Conservation (phyloP, 306 rosid species). For the Vigna unguiculata region DNA sequence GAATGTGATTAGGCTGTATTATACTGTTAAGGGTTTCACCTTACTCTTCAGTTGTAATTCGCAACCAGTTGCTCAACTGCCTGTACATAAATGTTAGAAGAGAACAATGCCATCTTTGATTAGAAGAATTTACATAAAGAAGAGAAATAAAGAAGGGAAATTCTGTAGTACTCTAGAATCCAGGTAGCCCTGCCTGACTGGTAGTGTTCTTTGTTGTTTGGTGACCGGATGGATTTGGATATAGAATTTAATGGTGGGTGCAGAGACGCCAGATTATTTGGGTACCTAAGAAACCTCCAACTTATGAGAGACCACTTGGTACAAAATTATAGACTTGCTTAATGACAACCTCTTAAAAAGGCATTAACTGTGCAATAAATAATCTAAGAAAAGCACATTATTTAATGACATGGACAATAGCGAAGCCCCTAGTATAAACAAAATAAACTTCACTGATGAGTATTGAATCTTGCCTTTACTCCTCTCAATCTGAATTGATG, state of each 20-base stretch:
- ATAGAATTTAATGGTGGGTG: conserved; percentile 9
- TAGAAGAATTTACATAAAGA: not conserved
- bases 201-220: not conserved
- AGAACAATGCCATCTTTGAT: not conserved
- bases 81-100: not conserved
- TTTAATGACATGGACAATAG: not conserved
- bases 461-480: conserved; percentile 16
- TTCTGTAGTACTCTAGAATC: not conserved
- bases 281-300: not conserved
- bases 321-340: not conserved
- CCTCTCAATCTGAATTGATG: not conserved
- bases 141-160: conserved; percentile 15
- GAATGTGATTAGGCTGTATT: not conserved
- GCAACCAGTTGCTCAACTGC: not conserved
- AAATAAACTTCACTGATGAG: not conserved
- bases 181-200: not conserved
- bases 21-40: not conserved
- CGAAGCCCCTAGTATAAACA: not conserved
- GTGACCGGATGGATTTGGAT: conserved; percentile 15
- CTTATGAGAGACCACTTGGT: not conserved
- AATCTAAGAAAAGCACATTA: not conserved
- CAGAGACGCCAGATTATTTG: not conserved
- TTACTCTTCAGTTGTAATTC: conserved; percentile 13
- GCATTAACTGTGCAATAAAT: not conserved
- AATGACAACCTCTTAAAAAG: not conserved